phyloP scores from a whole-genome alignment of 768 basidiomycete species.

The Ramaria rubella region DNA sequence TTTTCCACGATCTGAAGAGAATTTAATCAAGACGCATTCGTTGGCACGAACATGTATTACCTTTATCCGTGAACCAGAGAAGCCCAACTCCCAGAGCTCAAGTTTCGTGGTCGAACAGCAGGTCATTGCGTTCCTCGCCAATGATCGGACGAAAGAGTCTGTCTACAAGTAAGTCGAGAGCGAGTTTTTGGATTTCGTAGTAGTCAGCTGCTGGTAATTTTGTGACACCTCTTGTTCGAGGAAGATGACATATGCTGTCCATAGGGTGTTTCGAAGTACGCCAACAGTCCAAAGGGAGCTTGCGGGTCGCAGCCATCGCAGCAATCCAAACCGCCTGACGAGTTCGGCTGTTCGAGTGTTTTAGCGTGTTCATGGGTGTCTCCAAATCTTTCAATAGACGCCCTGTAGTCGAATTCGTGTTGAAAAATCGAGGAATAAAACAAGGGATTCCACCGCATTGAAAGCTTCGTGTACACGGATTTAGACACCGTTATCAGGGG shows the following conservation, averaged over 20 bases:
- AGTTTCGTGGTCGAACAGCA: conserved; percentile 37
- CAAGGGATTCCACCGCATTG: background rate
- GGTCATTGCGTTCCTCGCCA: conserved; percentile 24
- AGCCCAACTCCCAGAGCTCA: conserved; percentile 56
- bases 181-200: background rate
- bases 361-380: background rate
- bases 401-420: background rate
- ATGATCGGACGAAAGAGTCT: background rate
- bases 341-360: background rate
- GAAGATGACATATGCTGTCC: background rate
- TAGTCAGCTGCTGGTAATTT: background rate
- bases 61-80: conserved; percentile 51
- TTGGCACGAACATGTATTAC: conserved; percentile 27
- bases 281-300: background rate
- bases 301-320: background rate
- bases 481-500: background rate
- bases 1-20: conserved; percentile 20
- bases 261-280: background rate
- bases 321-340: background rate
- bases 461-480: background rate
- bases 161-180: background rate
- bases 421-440: background rate
- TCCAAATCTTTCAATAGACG: background rate
- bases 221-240: background rate
- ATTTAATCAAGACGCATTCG: background rate